phyloP scores from a whole-genome alignment of 75 land plant genomes.

The Larix kaempferi region DNA sequence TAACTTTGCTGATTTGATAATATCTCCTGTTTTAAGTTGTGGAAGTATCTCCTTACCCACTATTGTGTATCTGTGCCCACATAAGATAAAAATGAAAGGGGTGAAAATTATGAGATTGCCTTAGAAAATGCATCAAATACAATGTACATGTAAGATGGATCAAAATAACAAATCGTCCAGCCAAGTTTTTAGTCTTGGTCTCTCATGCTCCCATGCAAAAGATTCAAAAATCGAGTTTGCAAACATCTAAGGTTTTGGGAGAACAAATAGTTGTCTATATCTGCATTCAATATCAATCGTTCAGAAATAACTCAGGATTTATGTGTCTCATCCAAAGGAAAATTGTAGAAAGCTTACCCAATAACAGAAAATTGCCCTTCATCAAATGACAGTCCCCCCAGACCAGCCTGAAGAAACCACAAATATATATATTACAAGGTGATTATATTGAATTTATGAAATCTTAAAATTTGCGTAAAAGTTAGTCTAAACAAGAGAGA shows the following conservation, averaged over 20 bases:
- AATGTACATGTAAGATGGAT: background rate
- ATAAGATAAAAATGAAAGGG: background rate
- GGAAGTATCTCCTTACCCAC: slow-evolving; percentile 75
- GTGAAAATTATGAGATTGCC: background rate
- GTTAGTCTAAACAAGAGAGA: too few species aligned
- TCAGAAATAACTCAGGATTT: background rate
- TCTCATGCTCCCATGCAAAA: background rate
- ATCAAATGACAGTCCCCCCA: slow-evolving; percentile 94
- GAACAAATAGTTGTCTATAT: background rate
- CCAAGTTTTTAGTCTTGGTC: background rate
- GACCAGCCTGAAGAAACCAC: slow-evolving; percentile 58
- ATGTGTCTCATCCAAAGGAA: background rate
- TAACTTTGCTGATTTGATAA: slow-evolving; percentile 76
- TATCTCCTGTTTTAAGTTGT: slow-evolving; percentile 85
- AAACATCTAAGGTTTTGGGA: background rate
- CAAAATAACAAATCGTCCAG: background rate
- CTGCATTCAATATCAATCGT: background rate
- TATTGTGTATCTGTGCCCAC: slow-evolving; percentile 60
- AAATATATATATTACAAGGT: background rate
- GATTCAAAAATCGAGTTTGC: background rate
- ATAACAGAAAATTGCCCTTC: slow-evolving; percentile 98
- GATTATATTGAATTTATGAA: too few species aligned
- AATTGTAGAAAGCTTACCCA: slow-evolving; percentile 48
- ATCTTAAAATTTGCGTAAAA: too few species aligned
- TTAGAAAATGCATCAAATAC: background rate